Percentiles rank a stretch among this genome's conserved stretches.
These are phyloP conservation scores for Melastoma malabathricum DNA, from an alignment of 345 rosid genomes.

Conservation along the genomic window DNA sequence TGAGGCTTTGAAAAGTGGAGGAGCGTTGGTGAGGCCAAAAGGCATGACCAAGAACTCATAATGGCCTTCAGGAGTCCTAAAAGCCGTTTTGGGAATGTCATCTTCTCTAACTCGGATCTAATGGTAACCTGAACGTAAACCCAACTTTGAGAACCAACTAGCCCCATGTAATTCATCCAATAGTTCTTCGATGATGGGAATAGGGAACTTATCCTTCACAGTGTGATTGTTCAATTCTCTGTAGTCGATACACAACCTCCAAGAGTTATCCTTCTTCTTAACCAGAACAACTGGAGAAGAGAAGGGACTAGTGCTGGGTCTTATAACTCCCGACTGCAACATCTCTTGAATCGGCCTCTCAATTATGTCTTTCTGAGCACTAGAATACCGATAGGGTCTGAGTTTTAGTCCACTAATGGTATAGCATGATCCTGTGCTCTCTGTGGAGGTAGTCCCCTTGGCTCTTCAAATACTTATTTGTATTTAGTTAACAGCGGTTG, in stretches of 20 bases:
- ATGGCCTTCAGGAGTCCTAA: constrained; percentile 9
- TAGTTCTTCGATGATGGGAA: constrained; percentile 2
- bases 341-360: constrained; percentile 4
- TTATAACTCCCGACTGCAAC: background rate
- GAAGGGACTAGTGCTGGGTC: background rate
- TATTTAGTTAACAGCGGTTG: too few species aligned
- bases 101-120: background rate
- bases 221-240: background rate
- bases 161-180: constrained; percentile 6
- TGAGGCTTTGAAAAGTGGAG: constrained; percentile 5
- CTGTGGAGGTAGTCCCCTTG: too few species aligned
- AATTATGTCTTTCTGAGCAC: constrained; percentile 1
- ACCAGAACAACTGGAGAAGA: constrained; percentile 4
- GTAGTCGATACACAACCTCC: constrained; percentile 4
- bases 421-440: too few species aligned
- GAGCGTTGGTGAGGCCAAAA: constrained; percentile 9
- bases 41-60: constrained; percentile 12
- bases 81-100: constrained; percentile 4
- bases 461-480: too few species aligned
- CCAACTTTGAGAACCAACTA: constrained; percentile 3
- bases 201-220: constrained; percentile 3
- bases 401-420: background rate
- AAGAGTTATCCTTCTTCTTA: constrained; percentile 3
- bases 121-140: constrained; percentile 3
- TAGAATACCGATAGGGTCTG: constrained; percentile 1